Percentiles rank a stretch among this genome's conserved stretches.
Evolutionary conservation across 176 grass and related monocot genomes (phyloP).

Genomic region (Triticum timopheevii): DNA sequence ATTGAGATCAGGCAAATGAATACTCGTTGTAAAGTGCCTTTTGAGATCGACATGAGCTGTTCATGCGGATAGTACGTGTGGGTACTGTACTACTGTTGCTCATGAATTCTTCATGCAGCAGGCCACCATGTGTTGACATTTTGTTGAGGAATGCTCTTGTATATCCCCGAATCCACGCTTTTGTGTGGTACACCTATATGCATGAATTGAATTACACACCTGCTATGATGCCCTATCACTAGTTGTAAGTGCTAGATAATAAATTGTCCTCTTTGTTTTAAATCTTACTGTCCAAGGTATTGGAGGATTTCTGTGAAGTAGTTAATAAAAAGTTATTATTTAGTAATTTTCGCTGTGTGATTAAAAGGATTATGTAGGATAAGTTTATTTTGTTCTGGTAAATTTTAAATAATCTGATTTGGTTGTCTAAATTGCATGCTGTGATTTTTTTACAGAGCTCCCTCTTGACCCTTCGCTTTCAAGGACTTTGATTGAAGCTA

Average conservation of each 20-base stretch:
- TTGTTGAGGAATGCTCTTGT: background rate
- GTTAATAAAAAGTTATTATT: background rate
- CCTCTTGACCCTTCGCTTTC: constrained; percentile 92
- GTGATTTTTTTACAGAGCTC: constrained; percentile 58
- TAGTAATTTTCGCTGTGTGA: background rate
- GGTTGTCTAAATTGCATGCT: constrained; percentile 3
- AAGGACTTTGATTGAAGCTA: constrained; percentile 92
- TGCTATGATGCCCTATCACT: no score
- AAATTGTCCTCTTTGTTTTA: no score
- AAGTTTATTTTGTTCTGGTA: background rate
- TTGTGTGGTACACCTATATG: background rate
- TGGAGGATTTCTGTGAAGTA: no score
- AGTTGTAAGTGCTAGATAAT: no score
- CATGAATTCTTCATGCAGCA: background rate
- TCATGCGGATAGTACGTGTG: no score
- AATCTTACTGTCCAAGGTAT: no score
- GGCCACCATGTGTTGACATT: background rate
- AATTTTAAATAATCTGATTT: constrained; percentile 23
- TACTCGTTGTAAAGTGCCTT: background rate
- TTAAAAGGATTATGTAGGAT: background rate
- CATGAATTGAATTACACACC: background rate
- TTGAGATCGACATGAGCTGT: no score
- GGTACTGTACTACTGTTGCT: background rate
- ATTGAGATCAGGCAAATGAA: background rate
- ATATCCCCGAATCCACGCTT: background rate